A percentile compares a stretch with the other conserved stretches of the same genome.
These are phyloP conservation scores for Starmerella potacharoeniae DNA, from an alignment of 805 yeast genomes.

Conservation along the genomic window DNA sequence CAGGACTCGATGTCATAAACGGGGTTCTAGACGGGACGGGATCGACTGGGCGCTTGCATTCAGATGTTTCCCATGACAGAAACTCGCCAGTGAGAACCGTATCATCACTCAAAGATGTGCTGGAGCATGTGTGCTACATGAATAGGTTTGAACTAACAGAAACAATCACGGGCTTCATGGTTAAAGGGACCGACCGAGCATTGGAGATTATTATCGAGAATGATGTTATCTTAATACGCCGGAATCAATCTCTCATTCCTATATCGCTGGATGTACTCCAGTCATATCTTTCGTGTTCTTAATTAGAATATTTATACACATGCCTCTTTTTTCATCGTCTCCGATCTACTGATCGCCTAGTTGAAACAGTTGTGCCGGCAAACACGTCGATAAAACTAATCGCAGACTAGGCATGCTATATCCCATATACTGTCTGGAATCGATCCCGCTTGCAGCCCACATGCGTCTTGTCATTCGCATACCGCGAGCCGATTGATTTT, in stretches of 20 bases:
- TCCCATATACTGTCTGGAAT: slow-evolving; percentile 12
- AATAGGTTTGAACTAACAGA: background rate
- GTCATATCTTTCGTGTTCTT: background rate
- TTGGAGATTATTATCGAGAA: background rate
- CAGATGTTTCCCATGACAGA: background rate
- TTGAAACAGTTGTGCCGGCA: background rate
- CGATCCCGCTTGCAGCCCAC: slow-evolving; percentile 14
- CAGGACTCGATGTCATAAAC: slow-evolving; percentile 1
- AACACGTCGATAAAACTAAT: background rate
- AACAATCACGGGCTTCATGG: background rate
- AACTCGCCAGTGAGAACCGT: background rate
- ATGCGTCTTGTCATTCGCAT: slow-evolving; percentile 10
- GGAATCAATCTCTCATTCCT: background rate
- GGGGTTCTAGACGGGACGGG: background rate
- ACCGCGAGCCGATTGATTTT: slow-evolving; percentile 3
- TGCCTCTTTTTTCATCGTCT: background rate
- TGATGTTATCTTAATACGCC: background rate
- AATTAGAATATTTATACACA: background rate
- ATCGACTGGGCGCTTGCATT: background rate
- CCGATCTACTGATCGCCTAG: background rate
- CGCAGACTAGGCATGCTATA: background rate
- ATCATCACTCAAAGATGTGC: background rate
- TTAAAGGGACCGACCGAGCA: background rate
- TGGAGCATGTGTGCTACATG: background rate
- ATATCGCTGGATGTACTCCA: background rate